phyloP scores from a whole-genome alignment of 768 basidiomycete species.

The Hysterangium stoloniferum region DNA sequence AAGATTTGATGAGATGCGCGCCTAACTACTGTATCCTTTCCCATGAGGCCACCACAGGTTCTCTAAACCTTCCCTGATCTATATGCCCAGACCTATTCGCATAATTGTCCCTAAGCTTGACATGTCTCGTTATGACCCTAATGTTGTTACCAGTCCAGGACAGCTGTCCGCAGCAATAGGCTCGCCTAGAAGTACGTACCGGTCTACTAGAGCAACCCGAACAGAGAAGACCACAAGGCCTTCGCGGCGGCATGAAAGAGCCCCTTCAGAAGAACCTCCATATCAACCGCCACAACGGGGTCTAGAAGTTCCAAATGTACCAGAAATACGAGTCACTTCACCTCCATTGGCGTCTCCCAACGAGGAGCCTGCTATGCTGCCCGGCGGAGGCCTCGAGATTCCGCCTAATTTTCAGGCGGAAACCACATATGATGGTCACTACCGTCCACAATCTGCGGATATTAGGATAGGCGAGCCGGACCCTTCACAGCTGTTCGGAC shows the following conservation, averaged over 20 bases:
- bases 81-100: constrained; percentile 1
- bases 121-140: background rate
- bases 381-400: background rate
- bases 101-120: background rate
- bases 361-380: background rate
- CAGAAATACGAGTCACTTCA: background rate
- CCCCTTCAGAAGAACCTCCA: background rate
- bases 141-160: too few relatives aligned
- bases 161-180: background rate
- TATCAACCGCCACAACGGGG: background rate
- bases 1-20: too few relatives aligned
- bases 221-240: background rate
- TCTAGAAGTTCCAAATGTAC: background rate
- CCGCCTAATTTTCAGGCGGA: background rate
- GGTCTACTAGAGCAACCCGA: background rate
- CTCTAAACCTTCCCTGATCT: too few relatives aligned
- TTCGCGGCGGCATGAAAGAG: background rate
- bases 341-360: constrained; percentile 1
- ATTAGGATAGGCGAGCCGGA: background rate
- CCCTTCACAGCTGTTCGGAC: background rate
- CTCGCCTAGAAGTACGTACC: background rate
- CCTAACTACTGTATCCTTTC: too few relatives aligned
- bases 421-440: background rate
- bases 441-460: background rate
- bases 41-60: too few relatives aligned